Evolutionary conservation across 306 rosid genomes (phyloP).

Genomic region (Prunus mongolica): DNA sequence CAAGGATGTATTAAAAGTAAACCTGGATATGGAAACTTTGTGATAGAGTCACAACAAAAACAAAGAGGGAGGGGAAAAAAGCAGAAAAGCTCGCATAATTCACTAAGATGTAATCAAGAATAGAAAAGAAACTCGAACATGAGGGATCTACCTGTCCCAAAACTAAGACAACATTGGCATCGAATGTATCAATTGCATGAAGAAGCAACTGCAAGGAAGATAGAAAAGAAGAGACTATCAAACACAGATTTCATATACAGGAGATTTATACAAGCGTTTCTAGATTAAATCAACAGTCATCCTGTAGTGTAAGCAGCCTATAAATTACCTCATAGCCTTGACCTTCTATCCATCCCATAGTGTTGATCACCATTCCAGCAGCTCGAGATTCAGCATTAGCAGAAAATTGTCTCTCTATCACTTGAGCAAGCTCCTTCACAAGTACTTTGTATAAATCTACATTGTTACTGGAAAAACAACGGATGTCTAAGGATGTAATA

Average conservation of each 20-base stretch:
- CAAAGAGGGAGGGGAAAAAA: too few species aligned
- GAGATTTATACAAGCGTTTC: conserved; percentile 2
- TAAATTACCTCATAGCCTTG: conserved; percentile 82
- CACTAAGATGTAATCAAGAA: not conserved
- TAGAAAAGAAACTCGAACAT: not conserved
- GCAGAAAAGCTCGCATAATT: not conserved
- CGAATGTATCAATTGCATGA: conserved; percentile 78
- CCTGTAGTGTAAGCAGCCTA: not conserved
- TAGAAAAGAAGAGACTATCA: conserved; percentile 5
- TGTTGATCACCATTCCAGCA: conserved; percentile 95
- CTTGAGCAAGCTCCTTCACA: conserved; percentile 83
- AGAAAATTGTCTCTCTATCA: conserved; percentile 78
- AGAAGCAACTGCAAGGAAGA: conserved; percentile 73
- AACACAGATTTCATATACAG: conserved; percentile 4
- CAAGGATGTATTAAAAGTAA: not conserved
- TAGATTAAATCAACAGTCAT: not conserved
- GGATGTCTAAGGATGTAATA: conserved; percentile 3
- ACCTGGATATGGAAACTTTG: not conserved
- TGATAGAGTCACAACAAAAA: not conserved
- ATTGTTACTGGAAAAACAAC: conserved; percentile 51
- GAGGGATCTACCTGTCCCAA: conserved; percentile 76
- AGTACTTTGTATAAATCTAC: conserved; percentile 83
- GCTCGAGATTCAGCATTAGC: conserved; percentile 87
- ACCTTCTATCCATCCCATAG: conserved; percentile 99
- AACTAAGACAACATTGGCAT: conserved; percentile 85